Conservation (phyloP, 2,329 filamentous ascomycete genomes). For the Rutstroemia sp. region DNA sequence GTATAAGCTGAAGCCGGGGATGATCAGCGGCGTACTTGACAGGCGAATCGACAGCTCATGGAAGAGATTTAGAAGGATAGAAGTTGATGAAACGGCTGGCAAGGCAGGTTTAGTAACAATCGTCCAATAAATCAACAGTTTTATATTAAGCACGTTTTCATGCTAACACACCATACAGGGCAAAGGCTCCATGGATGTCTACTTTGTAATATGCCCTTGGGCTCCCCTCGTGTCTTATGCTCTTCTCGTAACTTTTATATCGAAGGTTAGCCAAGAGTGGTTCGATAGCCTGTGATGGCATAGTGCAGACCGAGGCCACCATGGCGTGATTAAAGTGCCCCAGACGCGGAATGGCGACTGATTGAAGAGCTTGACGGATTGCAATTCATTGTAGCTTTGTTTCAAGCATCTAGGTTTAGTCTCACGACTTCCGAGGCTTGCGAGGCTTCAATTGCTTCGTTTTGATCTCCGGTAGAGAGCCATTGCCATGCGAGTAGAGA, state of each 20-base stretch:
- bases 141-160: conserved; percentile 1
- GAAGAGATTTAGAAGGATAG: not conserved
- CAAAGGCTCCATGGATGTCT: not conserved
- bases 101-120: not conserved
- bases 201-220: not conserved
- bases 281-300: too few relatives aligned
- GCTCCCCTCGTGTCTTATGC: not conserved
- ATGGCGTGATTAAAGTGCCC: too few relatives aligned
- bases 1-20: not conserved
- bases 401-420: not conserved
- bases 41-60: not conserved
- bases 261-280: too few relatives aligned
- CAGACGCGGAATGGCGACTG: too few relatives aligned
- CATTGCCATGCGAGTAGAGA: conserved; percentile 71
- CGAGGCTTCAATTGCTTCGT: not conserved
- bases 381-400: not conserved
- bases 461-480: not conserved
- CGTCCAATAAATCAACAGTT: not conserved
- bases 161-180: not conserved
- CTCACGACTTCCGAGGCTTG: not conserved
- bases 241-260: too few relatives aligned
- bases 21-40: not conserved
- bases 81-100: not conserved
- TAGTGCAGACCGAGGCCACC: too few relatives aligned
- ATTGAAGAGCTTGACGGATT: too few relatives aligned